Base-by-base conservation (phyloP, 192 early-diverging fungal genomes). In the Backusella westeae region DNA sequence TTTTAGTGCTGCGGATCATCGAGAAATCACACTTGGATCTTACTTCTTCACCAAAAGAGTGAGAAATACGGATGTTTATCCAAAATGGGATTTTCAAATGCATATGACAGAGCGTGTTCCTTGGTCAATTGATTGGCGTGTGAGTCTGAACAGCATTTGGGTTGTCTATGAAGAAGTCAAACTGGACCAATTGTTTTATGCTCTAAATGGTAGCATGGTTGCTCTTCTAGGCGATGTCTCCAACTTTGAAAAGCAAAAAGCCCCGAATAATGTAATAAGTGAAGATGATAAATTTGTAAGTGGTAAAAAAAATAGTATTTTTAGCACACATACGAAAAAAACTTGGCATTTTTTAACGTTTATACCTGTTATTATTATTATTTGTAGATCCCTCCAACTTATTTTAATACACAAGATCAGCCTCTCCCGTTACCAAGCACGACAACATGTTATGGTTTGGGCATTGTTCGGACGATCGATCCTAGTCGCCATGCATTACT, bases 151-250 rank as follows among this genome's bases (percentile, higher is more conserved):
- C 46, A 85, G 88, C 0, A 38, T 95, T 14, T 92, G 92, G 88
- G 72, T 94, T 12, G 79, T 91, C 34, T 91, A 88, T 69, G 90
- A 90, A 69, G 92, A 96, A 32, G 86, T 99, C 3, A 91, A 94
- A 8, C 82, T 86, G 2, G 92, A 91, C 74, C 95, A 99, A 79
- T 72, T 93, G 2, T 81, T 96, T 34, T 88, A 92, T 74, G 92
- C 93, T 0, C 84, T 98, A 26, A 99, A 97, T 81, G 96, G 94
- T 2, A 87, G 86, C 34, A 44, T 98, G 5, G 95, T 98, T 0
- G 96, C 88, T 0, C 82, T 98, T 4, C 87, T 96, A 8, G 88
- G 84, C 4, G 84, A 90, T 76, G 69, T 76, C 0, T 19, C 71
- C 59, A 35, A 67, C 67, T 21, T 75, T 65, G 41, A 73, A 59